Evolutionary conservation across 148 eudicot genomes (phyloP).

Genomic region (Vaccinium corymbosum): DNA sequence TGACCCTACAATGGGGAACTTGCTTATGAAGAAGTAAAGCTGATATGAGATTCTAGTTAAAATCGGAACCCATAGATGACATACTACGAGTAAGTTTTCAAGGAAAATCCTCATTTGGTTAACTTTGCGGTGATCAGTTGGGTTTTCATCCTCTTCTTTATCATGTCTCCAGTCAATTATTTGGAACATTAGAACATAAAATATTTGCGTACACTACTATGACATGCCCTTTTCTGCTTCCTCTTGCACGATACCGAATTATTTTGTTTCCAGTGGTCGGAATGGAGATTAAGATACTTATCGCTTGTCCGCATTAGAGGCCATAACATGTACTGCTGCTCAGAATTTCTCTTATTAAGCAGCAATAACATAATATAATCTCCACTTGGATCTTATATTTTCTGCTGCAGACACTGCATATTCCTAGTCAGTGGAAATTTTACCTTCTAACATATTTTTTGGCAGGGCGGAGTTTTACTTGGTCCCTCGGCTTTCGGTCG

Average conservation of each 20-base stretch:
- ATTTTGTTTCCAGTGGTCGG: background rate
- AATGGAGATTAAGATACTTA: background rate
- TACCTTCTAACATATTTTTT: conserved; percentile 3
- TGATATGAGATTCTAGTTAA: too few species aligned
- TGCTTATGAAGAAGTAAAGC: background rate
- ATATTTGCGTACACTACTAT: background rate
- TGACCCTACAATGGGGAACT: background rate
- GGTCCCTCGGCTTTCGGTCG: conserved; percentile 46
- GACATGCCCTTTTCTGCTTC: background rate
- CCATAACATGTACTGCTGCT: background rate
- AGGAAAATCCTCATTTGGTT: background rate
- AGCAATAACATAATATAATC: background rate
- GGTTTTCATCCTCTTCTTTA: too few species aligned
- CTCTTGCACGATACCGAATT: background rate
- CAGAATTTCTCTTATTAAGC: background rate
- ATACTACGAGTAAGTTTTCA: background rate
- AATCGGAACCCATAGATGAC: background rate
- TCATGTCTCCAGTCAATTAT: background rate
- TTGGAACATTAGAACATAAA: background rate
- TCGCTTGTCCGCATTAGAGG: background rate
- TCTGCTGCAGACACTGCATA: too few species aligned
- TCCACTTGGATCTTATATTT: too few species aligned
- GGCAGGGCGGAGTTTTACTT: conserved; percentile 41
- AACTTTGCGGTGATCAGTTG: too few species aligned
- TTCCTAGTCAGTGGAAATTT: background rate